phyloP scores from a whole-genome alignment of 352 stramenopile genomes.

The Phytopythium cucurbitacearum region DNA sequence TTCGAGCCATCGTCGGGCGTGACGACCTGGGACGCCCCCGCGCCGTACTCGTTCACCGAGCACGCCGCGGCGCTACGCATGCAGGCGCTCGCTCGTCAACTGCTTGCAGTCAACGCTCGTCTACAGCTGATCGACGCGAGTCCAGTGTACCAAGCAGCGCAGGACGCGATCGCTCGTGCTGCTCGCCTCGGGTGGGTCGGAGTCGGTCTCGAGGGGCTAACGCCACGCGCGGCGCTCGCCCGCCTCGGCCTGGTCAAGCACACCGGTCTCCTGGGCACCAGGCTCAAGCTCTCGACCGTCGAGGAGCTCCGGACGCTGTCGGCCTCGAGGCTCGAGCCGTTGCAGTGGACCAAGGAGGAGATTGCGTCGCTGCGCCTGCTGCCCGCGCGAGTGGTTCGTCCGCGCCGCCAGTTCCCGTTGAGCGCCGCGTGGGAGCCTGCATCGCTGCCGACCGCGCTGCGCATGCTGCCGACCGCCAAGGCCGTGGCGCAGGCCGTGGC shows the following conservation, averaged over 20 bases:
- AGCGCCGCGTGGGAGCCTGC: not conserved
- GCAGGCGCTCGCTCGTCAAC: slow-evolving; percentile 49
- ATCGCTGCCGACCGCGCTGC: not conserved
- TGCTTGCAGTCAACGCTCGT: slow-evolving; percentile 30
- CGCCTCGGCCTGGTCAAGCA: slow-evolving; percentile 62
- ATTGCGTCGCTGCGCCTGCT: slow-evolving; percentile 23
- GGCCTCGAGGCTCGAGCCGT: slow-evolving; percentile 27
- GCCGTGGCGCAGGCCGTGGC: slow-evolving; percentile 43
- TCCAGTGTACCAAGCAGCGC: slow-evolving; percentile 40
- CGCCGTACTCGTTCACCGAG: slow-evolving; percentile 60
- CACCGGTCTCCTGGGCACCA: not conserved
- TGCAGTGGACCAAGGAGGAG: slow-evolving; percentile 66
- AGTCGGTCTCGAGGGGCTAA: slow-evolving; percentile 73
- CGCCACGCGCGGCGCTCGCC: slow-evolving; percentile 39
- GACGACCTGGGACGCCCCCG: slow-evolving; percentile 51
- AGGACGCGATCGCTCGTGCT: slow-evolving; percentile 19
- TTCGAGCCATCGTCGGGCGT: slow-evolving; percentile 35
- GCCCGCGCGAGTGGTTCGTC: slow-evolving; percentile 15
- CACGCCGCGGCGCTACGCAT: slow-evolving; percentile 60
- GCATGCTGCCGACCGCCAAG: slow-evolving; percentile 48
- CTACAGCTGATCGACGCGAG: slow-evolving; percentile 24
- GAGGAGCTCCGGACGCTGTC: slow-evolving; percentile 27
- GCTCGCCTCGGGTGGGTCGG: slow-evolving; percentile 45
- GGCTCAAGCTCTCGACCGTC: slow-evolving; percentile 15
- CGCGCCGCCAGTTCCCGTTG: slow-evolving; percentile 7